These are phyloP conservation scores for Jimgerdemannia lactiflua DNA, from an alignment of 192 early-diverging fungal species.

Conservation along the genomic window DNA sequence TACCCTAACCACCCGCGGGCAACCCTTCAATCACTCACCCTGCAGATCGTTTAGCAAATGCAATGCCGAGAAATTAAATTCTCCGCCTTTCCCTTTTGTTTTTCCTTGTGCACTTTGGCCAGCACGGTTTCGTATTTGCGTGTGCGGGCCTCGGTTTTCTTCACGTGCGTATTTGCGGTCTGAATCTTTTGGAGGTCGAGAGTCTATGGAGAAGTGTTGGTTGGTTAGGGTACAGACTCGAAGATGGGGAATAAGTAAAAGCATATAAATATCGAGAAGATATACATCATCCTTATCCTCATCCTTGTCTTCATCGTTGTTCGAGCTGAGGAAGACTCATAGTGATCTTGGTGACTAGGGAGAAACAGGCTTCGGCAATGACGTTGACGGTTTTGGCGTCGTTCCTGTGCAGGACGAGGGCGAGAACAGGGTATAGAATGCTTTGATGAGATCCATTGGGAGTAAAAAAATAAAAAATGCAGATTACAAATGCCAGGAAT, in stretches of 20 bases:
- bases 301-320: conserved; percentile 72
- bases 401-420: conserved; percentile 32
- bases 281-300: conserved; percentile 21
- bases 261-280: neutral
- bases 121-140: conserved; percentile 77
- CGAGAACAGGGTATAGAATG: no score
- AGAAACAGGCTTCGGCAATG: conserved; percentile 89
- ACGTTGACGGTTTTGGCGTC: conserved; percentile 99
- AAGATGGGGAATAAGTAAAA: neutral
- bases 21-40: no score
- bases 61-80: no score
- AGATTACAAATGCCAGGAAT: no score
- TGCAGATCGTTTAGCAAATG: no score
- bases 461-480: no score
- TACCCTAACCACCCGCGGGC: no score
- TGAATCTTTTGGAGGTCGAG: conserved; percentile 73
- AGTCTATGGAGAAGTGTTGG: conserved; percentile 19
- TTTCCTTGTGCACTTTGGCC: no score
- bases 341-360: conserved; percentile 75
- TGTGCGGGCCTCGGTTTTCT: conserved; percentile 82
- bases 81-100: no score
- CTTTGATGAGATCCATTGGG: no score
- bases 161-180: conserved; percentile 77
- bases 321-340: conserved; percentile 81
- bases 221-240: neutral